These are phyloP conservation scores for Hansenula lynferdii DNA, from an alignment of 1,139 yeast species.

Conservation along the genomic window DNA sequence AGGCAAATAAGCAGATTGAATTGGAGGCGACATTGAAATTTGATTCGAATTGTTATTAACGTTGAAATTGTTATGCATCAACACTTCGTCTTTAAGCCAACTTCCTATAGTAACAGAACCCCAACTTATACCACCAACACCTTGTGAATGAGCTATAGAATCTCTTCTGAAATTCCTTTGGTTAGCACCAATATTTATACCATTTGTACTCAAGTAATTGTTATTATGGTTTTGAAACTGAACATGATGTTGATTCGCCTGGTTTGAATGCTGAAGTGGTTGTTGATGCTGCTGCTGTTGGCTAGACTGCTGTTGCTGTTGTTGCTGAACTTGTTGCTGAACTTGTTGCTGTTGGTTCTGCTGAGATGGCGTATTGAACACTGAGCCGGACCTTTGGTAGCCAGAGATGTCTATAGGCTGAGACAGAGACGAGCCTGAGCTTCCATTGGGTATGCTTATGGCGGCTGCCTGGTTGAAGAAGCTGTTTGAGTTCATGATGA, in stretches of 20 bases:
- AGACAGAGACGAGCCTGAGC: constrained; percentile 6
- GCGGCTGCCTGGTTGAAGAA: constrained; percentile 11
- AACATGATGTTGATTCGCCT: too few relatives aligned
- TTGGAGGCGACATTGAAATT: constrained; percentile 53
- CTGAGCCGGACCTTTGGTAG: constrained; percentile 19
- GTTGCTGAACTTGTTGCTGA: constrained; percentile 4
- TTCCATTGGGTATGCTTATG: constrained; percentile 17
- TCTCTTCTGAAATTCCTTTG: constrained; percentile 66
- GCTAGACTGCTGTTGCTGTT: too few relatives aligned
- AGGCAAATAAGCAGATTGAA: constrained; percentile 76
- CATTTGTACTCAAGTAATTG: constrained; percentile 12
- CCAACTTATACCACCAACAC: constrained; percentile 99
- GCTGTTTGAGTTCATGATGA: constrained; percentile 6
- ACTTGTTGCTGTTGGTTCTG: not conserved
- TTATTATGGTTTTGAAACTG: too few relatives aligned
- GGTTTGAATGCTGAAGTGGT: too few relatives aligned
- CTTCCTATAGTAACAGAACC: constrained; percentile 93
- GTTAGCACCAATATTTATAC: constrained; percentile 25
- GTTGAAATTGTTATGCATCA: constrained; percentile 28
- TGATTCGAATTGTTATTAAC: constrained; percentile 18
- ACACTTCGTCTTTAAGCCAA: constrained; percentile 93
- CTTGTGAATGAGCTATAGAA: constrained; percentile 92
- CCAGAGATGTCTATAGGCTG: constrained; percentile 22
- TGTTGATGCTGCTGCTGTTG: not conserved
- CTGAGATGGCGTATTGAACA: constrained; percentile 5